A percentile compares a stretch with the other conserved stretches of the same genome.
These are phyloP conservation scores for Phaeoacremonium minimum DNA, from an alignment of 2,329 filamentous ascomycete species.

Conservation along the genomic window DNA sequence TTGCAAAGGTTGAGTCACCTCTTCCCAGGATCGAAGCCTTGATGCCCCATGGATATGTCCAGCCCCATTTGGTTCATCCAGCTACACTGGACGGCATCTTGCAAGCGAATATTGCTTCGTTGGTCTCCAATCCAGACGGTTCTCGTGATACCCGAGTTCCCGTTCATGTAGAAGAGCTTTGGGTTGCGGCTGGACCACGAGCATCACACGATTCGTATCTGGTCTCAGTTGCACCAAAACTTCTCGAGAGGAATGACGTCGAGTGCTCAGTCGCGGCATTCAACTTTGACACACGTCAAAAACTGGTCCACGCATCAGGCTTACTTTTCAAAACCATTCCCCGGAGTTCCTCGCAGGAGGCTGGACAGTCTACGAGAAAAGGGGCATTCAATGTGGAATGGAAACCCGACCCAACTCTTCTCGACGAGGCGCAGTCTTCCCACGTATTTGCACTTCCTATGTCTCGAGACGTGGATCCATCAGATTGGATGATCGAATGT, in stretches of 20 bases:
- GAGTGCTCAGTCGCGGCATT: slow-evolving; percentile 11
- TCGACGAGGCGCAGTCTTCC: slow-evolving; percentile 9
- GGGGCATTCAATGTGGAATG: slow-evolving; percentile 12
- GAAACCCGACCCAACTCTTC: slow-evolving; percentile 13
- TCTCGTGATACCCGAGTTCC: slow-evolving; percentile 6
- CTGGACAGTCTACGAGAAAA: slow-evolving; percentile 1
- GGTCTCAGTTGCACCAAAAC: slow-evolving; percentile 7
- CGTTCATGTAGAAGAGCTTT: slow-evolving; percentile 6
- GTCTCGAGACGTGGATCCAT: slow-evolving; percentile 9
- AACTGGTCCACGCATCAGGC: slow-evolving; percentile 11
- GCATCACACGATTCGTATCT: slow-evolving; percentile 11
- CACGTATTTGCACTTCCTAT: slow-evolving; percentile 10
- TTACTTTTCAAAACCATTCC: slow-evolving; percentile 13
- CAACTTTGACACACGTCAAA: slow-evolving; percentile 5
- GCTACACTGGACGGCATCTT: slow-evolving; percentile 6
- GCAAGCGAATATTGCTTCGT: slow-evolving; percentile 6
- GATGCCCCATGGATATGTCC: slow-evolving; percentile 16
- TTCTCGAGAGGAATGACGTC: slow-evolving; percentile 8
- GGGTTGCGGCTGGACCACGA: slow-evolving; percentile 6
- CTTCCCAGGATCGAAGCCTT: slow-evolving; percentile 2
- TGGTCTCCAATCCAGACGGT: slow-evolving; percentile 1
- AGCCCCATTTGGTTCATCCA: slow-evolving; percentile 8
- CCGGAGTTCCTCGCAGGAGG: background rate
- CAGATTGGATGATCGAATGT: slow-evolving; percentile 12
- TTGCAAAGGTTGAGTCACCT: slow-evolving; percentile 6